phyloP scores from a whole-genome alignment of 177 flowering plant genomes.

The Vitis hybrid region DNA sequence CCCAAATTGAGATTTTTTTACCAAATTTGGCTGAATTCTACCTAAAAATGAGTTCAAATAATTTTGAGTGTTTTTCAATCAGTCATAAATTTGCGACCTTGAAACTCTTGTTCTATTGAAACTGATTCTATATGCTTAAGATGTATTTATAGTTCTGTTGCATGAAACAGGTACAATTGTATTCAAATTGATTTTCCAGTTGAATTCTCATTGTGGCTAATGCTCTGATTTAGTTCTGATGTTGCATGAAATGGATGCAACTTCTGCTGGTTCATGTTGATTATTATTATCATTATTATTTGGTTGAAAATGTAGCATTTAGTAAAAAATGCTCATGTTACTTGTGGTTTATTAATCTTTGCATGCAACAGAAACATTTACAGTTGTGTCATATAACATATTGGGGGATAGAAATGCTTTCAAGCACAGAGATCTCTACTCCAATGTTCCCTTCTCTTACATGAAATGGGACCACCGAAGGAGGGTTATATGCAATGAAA shows the following conservation, averaged over 20 bases:
- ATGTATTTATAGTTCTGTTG: background rate
- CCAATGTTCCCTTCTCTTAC: slow-evolving; percentile 30
- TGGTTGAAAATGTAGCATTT: background rate
- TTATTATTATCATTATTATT: too few relatives aligned
- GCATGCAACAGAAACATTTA: slow-evolving; percentile 33
- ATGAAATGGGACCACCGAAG: slow-evolving; percentile 45
- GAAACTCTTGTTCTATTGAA: background rate
- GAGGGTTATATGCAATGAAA: slow-evolving; percentile 44
- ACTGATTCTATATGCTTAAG: background rate
- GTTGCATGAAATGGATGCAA: too few relatives aligned
- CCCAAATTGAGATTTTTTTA: too few relatives aligned
- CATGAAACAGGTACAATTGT: background rate
- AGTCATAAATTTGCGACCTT: background rate
- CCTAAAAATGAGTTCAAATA: too few relatives aligned
- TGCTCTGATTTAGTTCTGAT: too few relatives aligned
- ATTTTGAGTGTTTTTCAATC: too few relatives aligned
- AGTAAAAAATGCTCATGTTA: background rate
- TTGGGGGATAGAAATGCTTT: slow-evolving; percentile 50
- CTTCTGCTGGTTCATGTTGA: background rate
- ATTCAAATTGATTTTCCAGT: too few relatives aligned
- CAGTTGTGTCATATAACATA: slow-evolving; percentile 51
- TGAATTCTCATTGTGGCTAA: too few relatives aligned
- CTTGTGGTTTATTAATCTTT: background rate
- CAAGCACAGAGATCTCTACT: slow-evolving; percentile 44
- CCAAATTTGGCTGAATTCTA: too few relatives aligned